These are phyloP conservation scores for Daldinia eschscholtzii DNA, from an alignment of 2,329 filamentous ascomycete genomes.

Conservation along the genomic window DNA sequence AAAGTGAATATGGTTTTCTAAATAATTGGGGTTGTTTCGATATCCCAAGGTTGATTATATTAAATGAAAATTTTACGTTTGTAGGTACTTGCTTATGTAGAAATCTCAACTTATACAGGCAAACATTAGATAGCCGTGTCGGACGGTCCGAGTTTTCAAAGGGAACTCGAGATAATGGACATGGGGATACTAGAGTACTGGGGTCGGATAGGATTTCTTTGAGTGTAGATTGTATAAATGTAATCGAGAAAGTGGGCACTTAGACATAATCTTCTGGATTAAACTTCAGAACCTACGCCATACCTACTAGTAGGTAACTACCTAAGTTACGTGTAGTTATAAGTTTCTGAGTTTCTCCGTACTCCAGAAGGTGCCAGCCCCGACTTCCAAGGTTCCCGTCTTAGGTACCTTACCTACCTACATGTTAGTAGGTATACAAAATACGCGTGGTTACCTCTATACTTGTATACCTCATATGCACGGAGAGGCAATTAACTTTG, in stretches of 20 bases:
- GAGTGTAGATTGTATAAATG: slow-evolving; percentile 26
- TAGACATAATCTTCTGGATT: neutral
- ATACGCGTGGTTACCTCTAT: neutral
- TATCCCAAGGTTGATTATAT: too few relatives aligned
- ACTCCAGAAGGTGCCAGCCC: neutral
- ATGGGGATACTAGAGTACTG: slow-evolving; percentile 12
- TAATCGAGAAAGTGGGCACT: slow-evolving; percentile 13
- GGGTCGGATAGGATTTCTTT: slow-evolving; percentile 32
- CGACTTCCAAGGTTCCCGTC: too few relatives aligned
- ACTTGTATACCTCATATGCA: neutral
- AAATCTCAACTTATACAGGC: slow-evolving; percentile 2
- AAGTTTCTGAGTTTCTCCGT: neutral
- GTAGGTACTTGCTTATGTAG: neutral
- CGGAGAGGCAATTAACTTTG: neutral
- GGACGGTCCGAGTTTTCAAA: slow-evolving; percentile 33
- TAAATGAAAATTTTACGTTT: too few relatives aligned
- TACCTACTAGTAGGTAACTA: too few relatives aligned
- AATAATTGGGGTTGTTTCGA: neutral
- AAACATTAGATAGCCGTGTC: slow-evolving; percentile 18
- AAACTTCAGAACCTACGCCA: neutral
- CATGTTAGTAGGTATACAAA: neutral
- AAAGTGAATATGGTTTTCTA: slow-evolving; percentile 29
- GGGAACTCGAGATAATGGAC: slow-evolving; percentile 27
- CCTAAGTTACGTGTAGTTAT: too few relatives aligned
- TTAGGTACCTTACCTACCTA: too few relatives aligned